Evolutionary conservation across 2,329 filamentous ascomycete species (phyloP).

Genomic region (Emmonsia crescens): DNA sequence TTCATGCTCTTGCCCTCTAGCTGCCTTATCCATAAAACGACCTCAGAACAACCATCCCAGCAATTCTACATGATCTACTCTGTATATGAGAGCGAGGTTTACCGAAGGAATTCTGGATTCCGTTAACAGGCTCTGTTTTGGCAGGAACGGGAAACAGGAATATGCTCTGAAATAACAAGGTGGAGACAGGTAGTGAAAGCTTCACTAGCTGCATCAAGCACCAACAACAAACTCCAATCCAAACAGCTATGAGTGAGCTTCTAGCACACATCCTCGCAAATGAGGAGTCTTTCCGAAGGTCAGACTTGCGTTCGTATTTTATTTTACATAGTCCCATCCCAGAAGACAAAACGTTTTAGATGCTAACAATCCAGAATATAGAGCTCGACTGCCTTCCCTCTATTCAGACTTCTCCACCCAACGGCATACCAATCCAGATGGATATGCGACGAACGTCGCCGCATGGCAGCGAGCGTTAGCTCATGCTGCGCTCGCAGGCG

Average conservation of each 20-base stretch:
- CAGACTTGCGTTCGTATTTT: background rate
- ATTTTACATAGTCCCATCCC: slow-evolving; percentile 55
- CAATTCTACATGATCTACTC: too few relatives aligned
- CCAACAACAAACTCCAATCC: background rate
- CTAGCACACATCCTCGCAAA: slow-evolving; percentile 53
- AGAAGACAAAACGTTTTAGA: background rate
- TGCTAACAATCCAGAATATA: slow-evolving; percentile 26
- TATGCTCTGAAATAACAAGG: background rate
- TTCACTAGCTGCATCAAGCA: background rate
- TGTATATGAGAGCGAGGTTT: background rate
- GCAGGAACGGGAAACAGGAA: background rate
- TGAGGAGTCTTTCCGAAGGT: slow-evolving; percentile 47
- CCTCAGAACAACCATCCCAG: background rate
- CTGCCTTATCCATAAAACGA: background rate
- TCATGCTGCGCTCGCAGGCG: slow-evolving; percentile 55
- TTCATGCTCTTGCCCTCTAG: too few relatives aligned
- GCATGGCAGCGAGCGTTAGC: slow-evolving; percentile 69
- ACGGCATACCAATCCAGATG: slow-evolving; percentile 67
- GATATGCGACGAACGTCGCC: slow-evolving; percentile 66
- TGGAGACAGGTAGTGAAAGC: background rate
- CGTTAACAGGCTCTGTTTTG: too few relatives aligned
- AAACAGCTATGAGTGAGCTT: slow-evolving; percentile 43
- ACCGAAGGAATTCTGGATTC: too few relatives aligned
- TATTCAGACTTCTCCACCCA: slow-evolving; percentile 79
- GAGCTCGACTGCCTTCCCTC: slow-evolving; percentile 68